These are phyloP conservation scores for Candida silvicultrix DNA, from an alignment of 805 yeast species.

Conservation along the genomic window DNA sequence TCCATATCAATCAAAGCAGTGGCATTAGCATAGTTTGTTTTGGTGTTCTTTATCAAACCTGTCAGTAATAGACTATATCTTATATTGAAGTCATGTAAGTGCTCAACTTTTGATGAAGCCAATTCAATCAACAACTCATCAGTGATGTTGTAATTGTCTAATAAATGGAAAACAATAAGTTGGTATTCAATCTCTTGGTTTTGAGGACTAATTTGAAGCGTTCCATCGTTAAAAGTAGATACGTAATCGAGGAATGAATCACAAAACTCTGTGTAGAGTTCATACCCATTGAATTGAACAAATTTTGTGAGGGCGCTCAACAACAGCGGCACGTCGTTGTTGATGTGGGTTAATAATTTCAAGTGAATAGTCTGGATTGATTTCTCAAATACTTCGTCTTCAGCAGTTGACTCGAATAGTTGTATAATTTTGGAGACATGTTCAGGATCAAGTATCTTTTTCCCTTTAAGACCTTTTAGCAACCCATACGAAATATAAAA, in stretches of 20 bases:
- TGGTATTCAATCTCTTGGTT: slow-evolving; percentile 15
- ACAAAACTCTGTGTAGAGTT: slow-evolving; percentile 26
- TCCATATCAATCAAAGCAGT: slow-evolving; percentile 15
- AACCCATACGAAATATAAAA: slow-evolving; percentile 55
- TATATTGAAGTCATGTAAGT: slow-evolving; percentile 3
- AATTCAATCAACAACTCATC: slow-evolving; percentile 23
- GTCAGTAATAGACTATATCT: slow-evolving; percentile 21
- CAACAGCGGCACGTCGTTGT: slow-evolving; percentile 20
- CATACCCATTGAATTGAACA: slow-evolving; percentile 25
- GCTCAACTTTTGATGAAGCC: slow-evolving; percentile 14
- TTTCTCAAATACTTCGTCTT: slow-evolving; percentile 47
- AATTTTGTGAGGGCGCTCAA: slow-evolving; percentile 15
- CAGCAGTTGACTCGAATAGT: slow-evolving; percentile 33
- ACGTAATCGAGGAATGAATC: slow-evolving; percentile 35
- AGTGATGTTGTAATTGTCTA: slow-evolving; percentile 9
- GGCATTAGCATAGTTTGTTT: slow-evolving; percentile 18
- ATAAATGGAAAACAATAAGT: slow-evolving; percentile 20
- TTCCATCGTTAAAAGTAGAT: slow-evolving; percentile 13
- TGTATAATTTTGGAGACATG: slow-evolving; percentile 26
- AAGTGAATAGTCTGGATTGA: slow-evolving; percentile 47
- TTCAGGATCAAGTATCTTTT: slow-evolving; percentile 13
- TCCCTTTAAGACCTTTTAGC: slow-evolving; percentile 38
- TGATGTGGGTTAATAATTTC: slow-evolving; percentile 35
- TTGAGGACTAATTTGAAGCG: background rate
- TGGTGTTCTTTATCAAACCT: slow-evolving; percentile 17